Base-by-base conservation (phyloP, 257 asterid species). In the Solanum ahanhuiri region DNA sequence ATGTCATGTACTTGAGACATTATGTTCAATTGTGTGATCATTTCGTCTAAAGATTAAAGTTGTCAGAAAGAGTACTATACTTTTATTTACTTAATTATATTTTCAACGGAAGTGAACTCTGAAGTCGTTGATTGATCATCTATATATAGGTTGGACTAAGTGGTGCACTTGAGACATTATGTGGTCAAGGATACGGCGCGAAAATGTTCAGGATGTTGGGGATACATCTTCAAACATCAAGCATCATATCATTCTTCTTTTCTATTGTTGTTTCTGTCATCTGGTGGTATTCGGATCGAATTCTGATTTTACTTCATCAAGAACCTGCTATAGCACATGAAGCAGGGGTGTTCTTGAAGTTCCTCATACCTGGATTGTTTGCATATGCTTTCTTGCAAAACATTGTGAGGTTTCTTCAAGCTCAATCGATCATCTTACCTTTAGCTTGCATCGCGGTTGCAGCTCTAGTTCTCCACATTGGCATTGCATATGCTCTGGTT, bases 111-210 rank as follows among this genome's bases (percentile, higher is more conserved):
- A 22, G 15, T 63, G 72, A 64, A 25, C 72, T 66, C 2, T 66
- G 22, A 66, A 66, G 23, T 30, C 3, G 5, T 69, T 20, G n/a
- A 28, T 60, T 60, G 17, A 25, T 25, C 34, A 69, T 69, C 23
- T 23, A 76, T 76, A 18, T 66, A 12, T 87, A 95, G 98, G 87
- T 93, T 8, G 98, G 98, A 14, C 85, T 91, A 85, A 94, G 97
- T 67, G 98, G 95, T 71, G 96, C 96, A n/a, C 95, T 95, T 8
- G 98, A 95, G 91, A 94, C 97, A 18, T 85, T 94, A 64, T 95
- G 98, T 9, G 98, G 98, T 30, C 98, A 96, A 92, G 95, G 96
- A 85, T 94, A 87, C 7, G 98, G 98, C 5, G 98, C 98, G 12
- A 92, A 88, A 83, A 45, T 87, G 88, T 93, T 94, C 60, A 70